phyloP scores from a whole-genome alignment of 768 basidiomycete genomes.

The Mrakia hoshinonis region DNA sequence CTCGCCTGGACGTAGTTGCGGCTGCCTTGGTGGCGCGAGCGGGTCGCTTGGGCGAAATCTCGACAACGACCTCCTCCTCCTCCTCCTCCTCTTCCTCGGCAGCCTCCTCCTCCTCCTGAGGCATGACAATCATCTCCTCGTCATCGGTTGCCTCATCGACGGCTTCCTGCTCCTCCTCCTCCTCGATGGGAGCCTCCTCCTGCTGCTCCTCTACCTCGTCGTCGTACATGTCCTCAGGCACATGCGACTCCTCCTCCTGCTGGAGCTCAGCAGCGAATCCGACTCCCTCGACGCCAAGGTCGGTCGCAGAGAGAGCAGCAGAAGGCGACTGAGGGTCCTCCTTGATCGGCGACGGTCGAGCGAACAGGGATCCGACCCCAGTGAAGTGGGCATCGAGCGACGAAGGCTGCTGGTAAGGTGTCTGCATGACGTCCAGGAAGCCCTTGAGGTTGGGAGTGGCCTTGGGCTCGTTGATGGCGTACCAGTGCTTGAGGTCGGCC shows the following conservation, averaged over 20 bases:
- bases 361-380: background rate
- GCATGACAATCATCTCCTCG: background rate
- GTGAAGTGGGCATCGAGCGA: background rate
- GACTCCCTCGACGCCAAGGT: background rate
- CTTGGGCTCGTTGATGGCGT: background rate
- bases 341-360: background rate
- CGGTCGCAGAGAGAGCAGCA: background rate
- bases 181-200: background rate
- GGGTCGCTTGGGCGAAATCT: slow-evolving; percentile 4
- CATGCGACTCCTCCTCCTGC: background rate
- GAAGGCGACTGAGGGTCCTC: background rate
- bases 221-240: slow-evolving; percentile 5
- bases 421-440: background rate
- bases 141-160: background rate
- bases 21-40: slow-evolving; percentile 4
- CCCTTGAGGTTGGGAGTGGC: slow-evolving; percentile 10
- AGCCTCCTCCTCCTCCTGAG: background rate
- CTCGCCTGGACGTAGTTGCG: background rate
- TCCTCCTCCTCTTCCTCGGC: background rate
- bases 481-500: background rate
- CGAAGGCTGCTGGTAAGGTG: background rate
- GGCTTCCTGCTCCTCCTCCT: background rate
- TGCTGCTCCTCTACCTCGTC: background rate
- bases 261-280: background rate
- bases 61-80: slow-evolving; percentile 3